Percentiles rank a stretch among this genome's conserved stretches.
phyloP scores from a whole-genome alignment of 1,139 yeast species.

The Saccharomyces hybrid region DNA sequence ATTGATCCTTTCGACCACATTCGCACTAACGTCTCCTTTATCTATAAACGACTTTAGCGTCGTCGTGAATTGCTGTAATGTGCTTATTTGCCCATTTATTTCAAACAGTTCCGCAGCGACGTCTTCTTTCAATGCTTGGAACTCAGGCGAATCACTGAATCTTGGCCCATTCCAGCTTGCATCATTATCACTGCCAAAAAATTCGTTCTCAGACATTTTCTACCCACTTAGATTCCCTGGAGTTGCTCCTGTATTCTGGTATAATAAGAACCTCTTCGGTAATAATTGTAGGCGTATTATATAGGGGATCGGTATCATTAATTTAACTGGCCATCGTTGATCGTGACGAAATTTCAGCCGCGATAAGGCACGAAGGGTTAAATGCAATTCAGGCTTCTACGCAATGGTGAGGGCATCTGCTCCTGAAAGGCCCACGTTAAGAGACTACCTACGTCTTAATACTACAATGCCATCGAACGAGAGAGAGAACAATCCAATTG shows the following conservation, averaged over 20 bases:
- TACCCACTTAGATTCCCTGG: background rate
- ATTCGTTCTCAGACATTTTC: constrained; percentile 2
- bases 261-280: background rate
- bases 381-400: background rate
- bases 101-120: constrained; percentile 45
- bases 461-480: background rate
- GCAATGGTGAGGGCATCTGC: background rate
- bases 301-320: background rate
- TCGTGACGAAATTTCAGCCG: background rate
- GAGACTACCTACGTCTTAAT: background rate
- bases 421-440: background rate
- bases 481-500: background rate
- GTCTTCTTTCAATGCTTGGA: constrained; percentile 40
- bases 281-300: background rate
- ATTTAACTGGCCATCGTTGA: background rate
- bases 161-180: constrained; percentile 13
- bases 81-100: constrained; percentile 46
- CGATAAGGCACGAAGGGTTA: background rate
- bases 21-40: constrained; percentile 22
- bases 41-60: constrained; percentile 27
- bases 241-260: background rate
- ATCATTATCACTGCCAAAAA: constrained; percentile 1
- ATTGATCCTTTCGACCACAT: constrained; percentile 34
- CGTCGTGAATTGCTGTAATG: constrained; percentile 41
- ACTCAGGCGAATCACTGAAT: constrained; percentile 52